phyloP scores from a whole-genome alignment of 1,139 yeast species.

The Pichia terricola region DNA sequence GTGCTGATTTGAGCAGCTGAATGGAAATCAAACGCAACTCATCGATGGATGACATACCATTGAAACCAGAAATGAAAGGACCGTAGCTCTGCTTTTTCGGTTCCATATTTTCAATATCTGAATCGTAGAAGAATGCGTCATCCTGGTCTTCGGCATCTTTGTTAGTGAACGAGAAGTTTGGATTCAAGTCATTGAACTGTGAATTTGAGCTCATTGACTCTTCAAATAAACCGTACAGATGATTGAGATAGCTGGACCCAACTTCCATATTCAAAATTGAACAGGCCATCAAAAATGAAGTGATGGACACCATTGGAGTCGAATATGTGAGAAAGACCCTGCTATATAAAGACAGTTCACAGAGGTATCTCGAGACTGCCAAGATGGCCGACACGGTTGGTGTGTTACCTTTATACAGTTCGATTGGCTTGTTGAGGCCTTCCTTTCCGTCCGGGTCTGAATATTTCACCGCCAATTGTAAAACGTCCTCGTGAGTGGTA shows the following conservation, averaged over 20 bases:
- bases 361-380: conserved; percentile 55
- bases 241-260: conserved; percentile 25
- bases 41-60: conserved; percentile 31
- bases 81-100: conserved; percentile 30
- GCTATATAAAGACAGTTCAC: conserved; percentile 71
- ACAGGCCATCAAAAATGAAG: conserved; percentile 67
- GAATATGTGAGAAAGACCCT: conserved; percentile 54
- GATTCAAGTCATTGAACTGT: conserved; percentile 1
- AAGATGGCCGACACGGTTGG: conserved; percentile 40
- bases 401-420: conserved; percentile 21
- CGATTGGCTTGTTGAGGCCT: conserved; percentile 20
- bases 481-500: conserved; percentile 45
- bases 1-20: conserved; percentile 37
- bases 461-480: conserved; percentile 42
- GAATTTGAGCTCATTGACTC: neutral
- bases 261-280: conserved; percentile 42
- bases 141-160: conserved; percentile 13
- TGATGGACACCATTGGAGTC: conserved; percentile 54
- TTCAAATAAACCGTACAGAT: conserved; percentile 15
- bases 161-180: conserved; percentile 3
- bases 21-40: conserved; percentile 37
- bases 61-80: conserved; percentile 47
- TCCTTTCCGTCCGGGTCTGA: conserved; percentile 27
- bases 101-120: conserved; percentile 28
- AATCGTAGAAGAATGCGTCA: conserved; percentile 9